Conservation (phyloP, 371 early-diverging fungal species). For the Lichtheimia ornata region DNA sequence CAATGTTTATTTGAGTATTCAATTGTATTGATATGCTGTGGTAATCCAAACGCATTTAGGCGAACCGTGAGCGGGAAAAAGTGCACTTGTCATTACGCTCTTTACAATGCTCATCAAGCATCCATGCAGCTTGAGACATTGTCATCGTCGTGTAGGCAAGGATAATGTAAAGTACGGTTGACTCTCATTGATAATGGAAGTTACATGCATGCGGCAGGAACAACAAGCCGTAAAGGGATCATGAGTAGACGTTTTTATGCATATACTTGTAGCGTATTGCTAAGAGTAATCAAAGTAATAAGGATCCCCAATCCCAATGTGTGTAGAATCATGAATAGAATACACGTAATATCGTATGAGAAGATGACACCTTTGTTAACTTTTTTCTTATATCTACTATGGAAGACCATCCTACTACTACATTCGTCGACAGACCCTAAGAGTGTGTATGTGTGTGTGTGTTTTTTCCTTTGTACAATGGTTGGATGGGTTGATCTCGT, state of each 20-base stretch:
- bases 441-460: background rate
- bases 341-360: conserved; percentile 40
- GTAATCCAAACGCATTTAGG: conserved; percentile 11
- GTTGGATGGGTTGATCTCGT: background rate
- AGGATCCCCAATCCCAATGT: conserved; percentile 93
- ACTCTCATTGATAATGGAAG: conserved; percentile 87
- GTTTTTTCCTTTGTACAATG: background rate
- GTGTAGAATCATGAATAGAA: conserved; percentile 84
- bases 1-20: background rate
- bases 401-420: background rate
- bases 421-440: background rate
- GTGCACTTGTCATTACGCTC: conserved; percentile 81
- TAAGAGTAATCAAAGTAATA: conserved; percentile 94
- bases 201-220: conserved; percentile 84
- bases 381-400: background rate
- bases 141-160: conserved; percentile 38
- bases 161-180: conserved; percentile 61
- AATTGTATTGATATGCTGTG: background rate
- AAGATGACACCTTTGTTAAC: background rate
- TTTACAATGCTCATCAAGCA: conserved; percentile 63
- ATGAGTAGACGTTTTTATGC: conserved; percentile 84
- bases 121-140: conserved; percentile 42
- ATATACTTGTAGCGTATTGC: conserved; percentile 80
- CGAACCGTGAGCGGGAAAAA: conserved; percentile 67
- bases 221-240: conserved; percentile 50